Evolutionary conservation across 768 basidiomycete genomes (phyloP).

Genomic region (Agaricus bisporus): DNA sequence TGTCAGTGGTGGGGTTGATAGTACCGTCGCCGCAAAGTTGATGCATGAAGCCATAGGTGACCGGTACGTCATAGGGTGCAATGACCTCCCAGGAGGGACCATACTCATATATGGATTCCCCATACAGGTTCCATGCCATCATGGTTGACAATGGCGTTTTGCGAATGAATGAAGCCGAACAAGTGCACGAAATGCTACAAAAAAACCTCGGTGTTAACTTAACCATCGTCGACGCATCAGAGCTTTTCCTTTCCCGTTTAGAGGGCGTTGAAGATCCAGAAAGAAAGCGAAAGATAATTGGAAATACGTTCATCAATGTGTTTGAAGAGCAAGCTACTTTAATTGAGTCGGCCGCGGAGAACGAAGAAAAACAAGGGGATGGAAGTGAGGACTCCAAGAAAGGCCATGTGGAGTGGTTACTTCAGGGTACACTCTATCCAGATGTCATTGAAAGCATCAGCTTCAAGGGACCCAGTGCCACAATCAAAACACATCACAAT

Average conservation of each 20-base stretch:
- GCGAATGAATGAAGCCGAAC: constrained; percentile 82
- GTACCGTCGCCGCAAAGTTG: constrained; percentile 95
- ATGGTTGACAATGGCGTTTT: constrained; percentile 99
- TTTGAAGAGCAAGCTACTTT: constrained; percentile 93
- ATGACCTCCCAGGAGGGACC: no score
- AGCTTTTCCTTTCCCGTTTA: constrained; percentile 85
- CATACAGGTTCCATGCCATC: constrained; percentile 88
- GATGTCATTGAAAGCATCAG: constrained; percentile 99
- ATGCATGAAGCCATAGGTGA: constrained; percentile 99
- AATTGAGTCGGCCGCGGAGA: constrained; percentile 77
- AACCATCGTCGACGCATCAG: constrained; percentile 93
- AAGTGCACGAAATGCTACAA: constrained; percentile 92
- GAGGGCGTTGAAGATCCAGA: constrained; percentile 94
- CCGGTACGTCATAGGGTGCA: constrained; percentile 42
- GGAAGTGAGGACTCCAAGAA: constrained; percentile 41
- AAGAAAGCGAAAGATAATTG: constrained; percentile 95
- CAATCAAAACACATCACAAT: constrained; percentile 99
- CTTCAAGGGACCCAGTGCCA: constrained; percentile 98
- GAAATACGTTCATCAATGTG: constrained; percentile 97
- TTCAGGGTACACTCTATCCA: constrained; percentile 97
- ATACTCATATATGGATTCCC: background rate
- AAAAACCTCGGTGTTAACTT: constrained; percentile 93
- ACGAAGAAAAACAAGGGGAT: constrained; percentile 59
- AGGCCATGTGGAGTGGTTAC: constrained; percentile 92
- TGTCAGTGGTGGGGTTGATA: constrained; percentile 96